A percentile compares a stretch with the other conserved stretches of the same genome.
Conservation (phyloP, 140 eudicot genomes). For the Cichorium intybus region DNA sequence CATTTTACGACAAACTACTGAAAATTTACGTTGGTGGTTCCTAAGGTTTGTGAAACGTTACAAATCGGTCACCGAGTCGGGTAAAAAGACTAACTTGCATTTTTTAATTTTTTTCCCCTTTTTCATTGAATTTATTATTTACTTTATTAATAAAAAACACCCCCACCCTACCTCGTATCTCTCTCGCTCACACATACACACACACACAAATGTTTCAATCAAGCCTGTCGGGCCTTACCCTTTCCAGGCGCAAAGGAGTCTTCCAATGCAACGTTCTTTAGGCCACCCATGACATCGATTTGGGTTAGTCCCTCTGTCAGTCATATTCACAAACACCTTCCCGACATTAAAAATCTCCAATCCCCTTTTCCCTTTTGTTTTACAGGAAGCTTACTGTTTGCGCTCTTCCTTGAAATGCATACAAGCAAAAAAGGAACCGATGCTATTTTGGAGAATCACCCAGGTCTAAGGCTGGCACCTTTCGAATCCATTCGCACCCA, state of each 20-base stretch:
- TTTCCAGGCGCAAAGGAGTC: constrained; percentile 4
- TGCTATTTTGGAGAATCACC: constrained; percentile 38
- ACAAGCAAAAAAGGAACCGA: constrained; percentile 40
- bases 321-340: constrained; percentile 21
- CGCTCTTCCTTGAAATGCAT: constrained; percentile 65
- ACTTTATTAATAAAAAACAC: too few species aligned
- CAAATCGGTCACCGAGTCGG: too few species aligned
- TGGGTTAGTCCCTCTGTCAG: constrained; percentile 28
- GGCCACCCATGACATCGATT: constrained; percentile 4
- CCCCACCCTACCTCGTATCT: too few species aligned
- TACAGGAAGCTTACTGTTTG: constrained; percentile 47
- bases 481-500: constrained; percentile 53
- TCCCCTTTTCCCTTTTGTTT: not conserved
- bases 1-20: too few species aligned
- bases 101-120: too few species aligned
- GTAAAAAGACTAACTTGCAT: too few species aligned
- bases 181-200: too few species aligned
- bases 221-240: not conserved
- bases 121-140: too few species aligned
- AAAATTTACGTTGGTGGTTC: too few species aligned
- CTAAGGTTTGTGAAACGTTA: too few species aligned
- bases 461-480: constrained; percentile 38
- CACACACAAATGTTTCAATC: not conserved
- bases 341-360: not conserved
- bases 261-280: constrained; percentile 21